These are phyloP conservation scores for Candida tibetensis DNA, from an alignment of 805 yeast species.

Conservation along the genomic window DNA sequence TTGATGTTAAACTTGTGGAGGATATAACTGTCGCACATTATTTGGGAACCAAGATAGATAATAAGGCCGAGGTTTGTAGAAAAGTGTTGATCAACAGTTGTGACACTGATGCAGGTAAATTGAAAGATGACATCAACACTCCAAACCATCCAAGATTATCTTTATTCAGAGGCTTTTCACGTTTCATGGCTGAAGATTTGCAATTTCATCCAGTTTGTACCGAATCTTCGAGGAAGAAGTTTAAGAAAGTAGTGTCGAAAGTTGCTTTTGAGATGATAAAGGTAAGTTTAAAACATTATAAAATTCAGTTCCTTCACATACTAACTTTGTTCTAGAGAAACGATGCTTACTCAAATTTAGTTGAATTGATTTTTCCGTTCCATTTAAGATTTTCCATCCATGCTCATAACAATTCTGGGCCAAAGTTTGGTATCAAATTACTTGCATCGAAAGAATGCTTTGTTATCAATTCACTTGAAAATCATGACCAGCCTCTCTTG, in stretches of 20 bases:
- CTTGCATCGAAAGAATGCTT: constrained; percentile 42
- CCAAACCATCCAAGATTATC: constrained; percentile 49
- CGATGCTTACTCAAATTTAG: constrained; percentile 63
- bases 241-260: constrained; percentile 49
- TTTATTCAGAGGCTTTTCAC: constrained; percentile 56
- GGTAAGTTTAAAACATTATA: constrained; percentile 8
- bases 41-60: constrained; percentile 32
- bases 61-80: constrained; percentile 33
- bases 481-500: constrained; percentile 36
- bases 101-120: constrained; percentile 37
- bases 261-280: constrained; percentile 65
- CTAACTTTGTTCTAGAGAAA: constrained; percentile 36
- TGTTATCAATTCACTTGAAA: constrained; percentile 46
- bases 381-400: constrained; percentile 60
- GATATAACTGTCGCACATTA: constrained; percentile 28
- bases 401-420: constrained; percentile 58
- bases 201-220: constrained; percentile 38
- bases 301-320: background rate
- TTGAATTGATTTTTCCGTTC: constrained; percentile 57
- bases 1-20: constrained; percentile 15
- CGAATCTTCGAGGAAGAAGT: constrained; percentile 42
- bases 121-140: constrained; percentile 33
- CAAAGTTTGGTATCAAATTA: constrained; percentile 55
- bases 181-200: constrained; percentile 59
- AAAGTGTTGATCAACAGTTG: constrained; percentile 35